phyloP scores from a whole-genome alignment of 1,284 basidiomycete genomes.

The Austroboletus rostrupii region DNA sequence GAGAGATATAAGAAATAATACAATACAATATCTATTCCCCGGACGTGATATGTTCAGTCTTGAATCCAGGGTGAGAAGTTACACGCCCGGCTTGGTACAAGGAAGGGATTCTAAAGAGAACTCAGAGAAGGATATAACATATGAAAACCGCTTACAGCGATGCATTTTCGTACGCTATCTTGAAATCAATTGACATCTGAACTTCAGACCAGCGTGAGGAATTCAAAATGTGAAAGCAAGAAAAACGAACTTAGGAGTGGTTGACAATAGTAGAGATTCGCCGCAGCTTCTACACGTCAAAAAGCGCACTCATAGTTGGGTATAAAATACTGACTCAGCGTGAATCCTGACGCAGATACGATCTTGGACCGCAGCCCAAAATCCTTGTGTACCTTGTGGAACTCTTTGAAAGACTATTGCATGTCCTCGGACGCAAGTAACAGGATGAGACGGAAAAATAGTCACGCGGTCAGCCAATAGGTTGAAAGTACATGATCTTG shows the following conservation, averaged over 20 bases:
- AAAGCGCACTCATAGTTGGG: background rate
- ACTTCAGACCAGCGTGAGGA: slow-evolving; percentile 33
- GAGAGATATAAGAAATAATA: slow-evolving; percentile 59
- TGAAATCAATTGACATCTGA: slow-evolving; percentile 49
- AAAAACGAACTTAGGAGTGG: slow-evolving; percentile 52
- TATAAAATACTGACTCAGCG: slow-evolving; percentile 15
- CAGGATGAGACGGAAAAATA: background rate
- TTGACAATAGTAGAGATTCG: slow-evolving; percentile 71
- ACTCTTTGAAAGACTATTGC: slow-evolving; percentile 6
- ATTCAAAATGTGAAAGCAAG: background rate
- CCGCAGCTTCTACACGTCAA: slow-evolving; percentile 39
- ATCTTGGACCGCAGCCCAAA: slow-evolving; percentile 17
- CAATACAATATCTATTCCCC: slow-evolving; percentile 46
- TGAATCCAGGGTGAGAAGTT: background rate
- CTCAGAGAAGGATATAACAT: background rate
- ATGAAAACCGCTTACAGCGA: slow-evolving; percentile 38
- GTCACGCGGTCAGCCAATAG: background rate
- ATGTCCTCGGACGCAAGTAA: slow-evolving; percentile 12
- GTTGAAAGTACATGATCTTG: slow-evolving; percentile 14
- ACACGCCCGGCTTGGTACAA: slow-evolving; percentile 44
- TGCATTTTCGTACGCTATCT: slow-evolving; percentile 52
- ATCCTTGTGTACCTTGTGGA: slow-evolving; percentile 9
- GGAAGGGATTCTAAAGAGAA: slow-evolving; percentile 40
- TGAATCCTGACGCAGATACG: slow-evolving; percentile 15
- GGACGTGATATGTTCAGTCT: slow-evolving; percentile 1